These are phyloP conservation scores for Oehlia diaphana DNA, from an alignment of 192 early-diverging fungal genomes.

Conservation along the genomic window DNA sequence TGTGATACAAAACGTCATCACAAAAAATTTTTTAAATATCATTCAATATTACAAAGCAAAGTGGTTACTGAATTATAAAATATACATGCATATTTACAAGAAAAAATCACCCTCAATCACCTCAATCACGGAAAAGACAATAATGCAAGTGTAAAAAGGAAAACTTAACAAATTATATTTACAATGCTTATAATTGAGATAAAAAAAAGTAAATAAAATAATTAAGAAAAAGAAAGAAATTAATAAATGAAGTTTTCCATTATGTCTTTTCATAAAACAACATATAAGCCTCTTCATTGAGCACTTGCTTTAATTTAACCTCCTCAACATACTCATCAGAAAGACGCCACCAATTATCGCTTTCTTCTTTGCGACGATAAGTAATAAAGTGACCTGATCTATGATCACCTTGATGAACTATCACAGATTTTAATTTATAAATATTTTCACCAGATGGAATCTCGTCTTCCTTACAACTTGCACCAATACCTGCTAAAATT, in stretches of 20 bases:
- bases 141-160: not conserved
- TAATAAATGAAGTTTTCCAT: not conserved
- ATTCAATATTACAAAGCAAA: no score
- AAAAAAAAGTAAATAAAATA: not conserved
- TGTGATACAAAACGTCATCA: no score
- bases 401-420: slow-evolving; percentile 85
- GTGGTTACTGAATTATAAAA: no score
- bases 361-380: slow-evolving; percentile 63
- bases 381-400: slow-evolving; percentile 90
- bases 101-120: no score
- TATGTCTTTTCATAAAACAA: slow-evolving; percentile 66
- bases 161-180: not conserved
- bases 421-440: slow-evolving; percentile 77
- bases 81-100: no score
- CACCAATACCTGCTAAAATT: slow-evolving; percentile 31
- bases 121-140: no score
- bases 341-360: slow-evolving; percentile 65
- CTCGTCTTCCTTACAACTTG: not conserved
- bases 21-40: no score
- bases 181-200: not conserved
- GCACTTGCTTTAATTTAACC: slow-evolving; percentile 62
- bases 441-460: slow-evolving; percentile 32
- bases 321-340: slow-evolving; percentile 73
- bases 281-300: slow-evolving; percentile 72
- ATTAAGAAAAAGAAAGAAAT: not conserved